Base-by-base conservation (phyloP, 805 yeast species). In the Groenewaldozyma tartarivorans region DNA sequence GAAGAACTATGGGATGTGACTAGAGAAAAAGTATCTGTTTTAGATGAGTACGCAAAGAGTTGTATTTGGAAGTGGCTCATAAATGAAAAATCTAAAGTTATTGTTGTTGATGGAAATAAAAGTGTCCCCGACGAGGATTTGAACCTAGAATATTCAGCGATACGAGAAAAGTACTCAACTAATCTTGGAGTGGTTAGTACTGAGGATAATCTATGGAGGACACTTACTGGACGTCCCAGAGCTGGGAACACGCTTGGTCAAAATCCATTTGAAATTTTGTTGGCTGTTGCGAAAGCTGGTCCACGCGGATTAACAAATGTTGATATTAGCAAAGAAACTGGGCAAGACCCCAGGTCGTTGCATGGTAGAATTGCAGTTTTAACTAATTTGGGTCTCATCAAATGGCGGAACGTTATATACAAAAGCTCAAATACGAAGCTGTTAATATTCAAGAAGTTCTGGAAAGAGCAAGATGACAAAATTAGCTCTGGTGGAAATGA, bases 331-430 rank as follows among this genome's bases (percentile, higher is more conserved):
- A 48, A 51, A 22, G 38, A 43, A 17, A 62, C 68, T 0, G 62
- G 63, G 15, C 71, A 66, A 43, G 71, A 66, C 39, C 58, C 67
- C 1, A 50, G 71, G 17, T 63, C 68, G 2, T 40, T 66, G 4
- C 57, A 53, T 40, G 59, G 65, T 5, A 55, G 71, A 20, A 51
- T 61, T 13, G 49, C 48, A 4, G 22, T 43, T 4, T 56, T 66
- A 5, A 46, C 50, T 6, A 61, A 58, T 9, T 43, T 48, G n/a
- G 65, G 63, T 2, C 56, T 66, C 4, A 59, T 66, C 24, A 41
- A 47, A 16, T 49, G 59, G 27, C 51, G 44, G 38, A 68, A 68
- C 2, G 52, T 63, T 1, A 48, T 55, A n/a, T 53, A 51, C 20
- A 44, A 48, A 9, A 58, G 57, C 13, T 50, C 44, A 42, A 61